These are phyloP conservation scores for Gnaphalium uliginosum DNA, from an alignment of 129 eudicot genomes.

Conservation along the genomic window DNA sequence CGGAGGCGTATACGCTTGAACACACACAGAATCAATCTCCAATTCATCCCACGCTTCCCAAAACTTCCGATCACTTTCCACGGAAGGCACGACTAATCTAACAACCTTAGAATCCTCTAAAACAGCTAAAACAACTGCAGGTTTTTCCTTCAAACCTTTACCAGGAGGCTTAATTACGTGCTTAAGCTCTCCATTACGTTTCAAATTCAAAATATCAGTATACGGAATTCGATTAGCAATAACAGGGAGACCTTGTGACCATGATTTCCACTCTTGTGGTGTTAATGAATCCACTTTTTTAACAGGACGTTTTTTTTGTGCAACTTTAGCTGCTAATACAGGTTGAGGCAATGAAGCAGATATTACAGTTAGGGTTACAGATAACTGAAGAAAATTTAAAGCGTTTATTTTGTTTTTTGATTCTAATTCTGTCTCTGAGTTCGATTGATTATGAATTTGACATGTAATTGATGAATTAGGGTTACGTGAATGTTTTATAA, in stretches of 20 bases:
- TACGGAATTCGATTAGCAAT: slow-evolving; percentile 59
- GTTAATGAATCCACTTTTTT: slow-evolving; percentile 53
- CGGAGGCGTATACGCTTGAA: slow-evolving; percentile 82
- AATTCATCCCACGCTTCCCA: slow-evolving; percentile 81
- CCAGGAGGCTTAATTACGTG: slow-evolving; percentile 60
- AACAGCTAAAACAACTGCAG: slow-evolving; percentile 74
- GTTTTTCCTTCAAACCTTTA: slow-evolving; percentile 45
- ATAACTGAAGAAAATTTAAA: slow-evolving; percentile 46
- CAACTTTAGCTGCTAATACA: slow-evolving; percentile 52
- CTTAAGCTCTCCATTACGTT: slow-evolving; percentile 60
- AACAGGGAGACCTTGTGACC: slow-evolving; percentile 77
- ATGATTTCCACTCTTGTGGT: slow-evolving; percentile 56
- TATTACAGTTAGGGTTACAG: slow-evolving; percentile 68
- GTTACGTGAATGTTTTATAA: slow-evolving; percentile 13
- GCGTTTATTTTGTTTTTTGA: slow-evolving; percentile 23
- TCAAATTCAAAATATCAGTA: slow-evolving; percentile 61
- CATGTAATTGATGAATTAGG: slow-evolving; percentile 35
- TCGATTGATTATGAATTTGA: not conserved
- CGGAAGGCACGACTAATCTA: slow-evolving; percentile 75
- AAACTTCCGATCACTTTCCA: slow-evolving; percentile 53
- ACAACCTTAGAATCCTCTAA: slow-evolving; percentile 80
- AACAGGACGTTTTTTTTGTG: slow-evolving; percentile 53
- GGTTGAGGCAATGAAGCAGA: slow-evolving; percentile 68
- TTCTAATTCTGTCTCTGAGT: slow-evolving; percentile 40
- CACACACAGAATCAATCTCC: slow-evolving; percentile 58